A percentile compares a stretch with the other conserved stretches of the same genome.
These are phyloP conservation scores for Globisporangium rhizosaccharum DNA, from an alignment of 352 stramenopile genomes.

Conservation along the genomic window DNA sequence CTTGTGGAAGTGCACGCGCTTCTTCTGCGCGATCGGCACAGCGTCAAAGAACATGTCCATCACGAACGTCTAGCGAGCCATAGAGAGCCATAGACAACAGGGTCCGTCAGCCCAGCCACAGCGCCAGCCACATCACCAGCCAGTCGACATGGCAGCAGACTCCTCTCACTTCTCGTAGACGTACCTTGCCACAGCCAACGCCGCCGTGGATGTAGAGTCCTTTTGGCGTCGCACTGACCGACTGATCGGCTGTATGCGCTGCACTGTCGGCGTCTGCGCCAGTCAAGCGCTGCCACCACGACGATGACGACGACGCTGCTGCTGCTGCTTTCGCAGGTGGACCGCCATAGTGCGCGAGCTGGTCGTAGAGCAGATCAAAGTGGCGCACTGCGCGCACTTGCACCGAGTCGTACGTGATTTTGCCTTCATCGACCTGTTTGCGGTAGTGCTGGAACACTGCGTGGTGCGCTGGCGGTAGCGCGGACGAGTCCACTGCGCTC, in stretches of 20 bases:
- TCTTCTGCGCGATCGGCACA: slow-evolving; percentile 69
- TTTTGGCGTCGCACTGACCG: slow-evolving; percentile 47
- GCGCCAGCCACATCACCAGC: too few species aligned
- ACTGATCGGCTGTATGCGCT: slow-evolving; percentile 5
- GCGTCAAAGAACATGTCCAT: slow-evolving; percentile 96
- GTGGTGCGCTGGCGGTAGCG: not conserved
- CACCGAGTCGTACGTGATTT: slow-evolving; percentile 66
- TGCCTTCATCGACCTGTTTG: slow-evolving; percentile 36
- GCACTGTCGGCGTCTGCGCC: slow-evolving; percentile 11
- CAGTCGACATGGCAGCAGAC: not conserved
- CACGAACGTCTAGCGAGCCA: slow-evolving; percentile 82
- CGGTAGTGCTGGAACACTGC: slow-evolving; percentile 38
- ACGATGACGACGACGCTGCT: slow-evolving; percentile 8
- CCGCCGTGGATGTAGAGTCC: slow-evolving; percentile 96
- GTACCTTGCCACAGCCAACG: slow-evolving; percentile 92
- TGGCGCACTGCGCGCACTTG: slow-evolving; percentile 62
- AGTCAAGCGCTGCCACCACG: slow-evolving; percentile 63
- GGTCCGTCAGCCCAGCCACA: too few species aligned
- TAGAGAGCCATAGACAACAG: too few species aligned
- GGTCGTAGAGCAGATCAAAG: slow-evolving; percentile 54
- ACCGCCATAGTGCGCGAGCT: slow-evolving; percentile 47
- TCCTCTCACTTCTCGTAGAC: not conserved
- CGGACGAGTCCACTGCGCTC: not conserved
- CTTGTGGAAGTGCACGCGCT: slow-evolving; percentile 96
- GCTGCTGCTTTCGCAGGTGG: slow-evolving; percentile 14